Conservation (phyloP, 345 rosid genomes). For the Schrenkiella parvula region DNA sequence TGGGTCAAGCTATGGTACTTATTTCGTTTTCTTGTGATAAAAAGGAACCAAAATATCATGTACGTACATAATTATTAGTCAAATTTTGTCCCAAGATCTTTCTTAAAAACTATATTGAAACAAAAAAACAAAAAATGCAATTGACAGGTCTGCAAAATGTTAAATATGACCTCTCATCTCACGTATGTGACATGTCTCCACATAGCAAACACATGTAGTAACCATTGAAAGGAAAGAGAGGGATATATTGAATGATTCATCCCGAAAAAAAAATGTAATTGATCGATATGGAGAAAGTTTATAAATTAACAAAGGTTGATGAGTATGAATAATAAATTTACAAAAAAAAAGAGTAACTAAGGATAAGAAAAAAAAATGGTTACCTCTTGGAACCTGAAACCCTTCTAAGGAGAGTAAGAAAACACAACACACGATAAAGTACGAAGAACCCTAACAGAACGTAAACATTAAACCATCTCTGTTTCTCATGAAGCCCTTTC, state of each 20-base stretch:
- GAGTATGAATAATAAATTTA: background rate
- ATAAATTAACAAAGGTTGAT: background rate
- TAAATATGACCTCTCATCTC: slow-evolving; percentile 17
- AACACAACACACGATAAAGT: slow-evolving; percentile 74
- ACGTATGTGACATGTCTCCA: slow-evolving; percentile 17
- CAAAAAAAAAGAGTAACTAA: background rate
- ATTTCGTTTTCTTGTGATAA: background rate
- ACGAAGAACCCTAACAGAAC: slow-evolving; percentile 78
- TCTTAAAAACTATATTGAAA: background rate
- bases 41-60: background rate
- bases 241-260: slow-evolving; percentile 17
- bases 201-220: slow-evolving; percentile 6
- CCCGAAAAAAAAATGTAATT: no score
- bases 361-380: background rate
- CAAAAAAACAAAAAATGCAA: background rate
- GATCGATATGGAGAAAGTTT: background rate
- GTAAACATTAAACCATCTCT: slow-evolving; percentile 71
- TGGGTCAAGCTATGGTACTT: background rate
- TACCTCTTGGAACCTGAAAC: slow-evolving; percentile 70
- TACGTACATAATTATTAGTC: background rate
- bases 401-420: slow-evolving; percentile 65
- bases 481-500: slow-evolving; percentile 58
- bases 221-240: background rate
- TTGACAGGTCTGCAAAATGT: slow-evolving; percentile 1
- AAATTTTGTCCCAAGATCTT: background rate